These are phyloP conservation scores for Solanum neorickii DNA, from an alignment of 257 asterid genomes.

Conservation along the genomic window DNA sequence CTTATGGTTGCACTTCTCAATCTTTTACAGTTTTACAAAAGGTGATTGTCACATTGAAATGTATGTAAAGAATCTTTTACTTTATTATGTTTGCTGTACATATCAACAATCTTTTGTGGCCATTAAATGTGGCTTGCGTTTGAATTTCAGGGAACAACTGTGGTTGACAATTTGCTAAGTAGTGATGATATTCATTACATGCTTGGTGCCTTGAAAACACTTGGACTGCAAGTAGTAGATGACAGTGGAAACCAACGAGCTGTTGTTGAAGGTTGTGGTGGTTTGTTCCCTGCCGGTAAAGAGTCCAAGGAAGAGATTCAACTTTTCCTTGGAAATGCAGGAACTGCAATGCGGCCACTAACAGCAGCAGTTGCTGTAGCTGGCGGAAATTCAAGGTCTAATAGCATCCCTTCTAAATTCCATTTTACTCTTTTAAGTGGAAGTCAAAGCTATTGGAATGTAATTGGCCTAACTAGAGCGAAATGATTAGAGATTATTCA, in stretches of 20 bases:
- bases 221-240: slow-evolving; percentile 74
- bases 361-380: slow-evolving; percentile 95
- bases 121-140: not conserved
- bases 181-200: slow-evolving; percentile 91
- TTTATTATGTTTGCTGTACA: not conserved
- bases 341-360: slow-evolving; percentile 97
- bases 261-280: slow-evolving; percentile 75
- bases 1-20: not conserved
- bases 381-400: slow-evolving; percentile 80
- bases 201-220: slow-evolving; percentile 88
- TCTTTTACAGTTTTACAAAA: not conserved
- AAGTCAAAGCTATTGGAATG: not conserved
- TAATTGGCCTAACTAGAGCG: not conserved
- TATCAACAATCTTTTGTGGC: not conserved
- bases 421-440: not conserved
- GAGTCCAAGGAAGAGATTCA: slow-evolving; percentile 69
- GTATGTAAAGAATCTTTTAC: not conserved
- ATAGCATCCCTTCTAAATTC: not conserved
- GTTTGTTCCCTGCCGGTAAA: slow-evolving; percentile 68
- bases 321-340: slow-evolving; percentile 97
- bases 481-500: not conserved
- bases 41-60: not conserved
- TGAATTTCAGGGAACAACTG: slow-evolving; percentile 64
- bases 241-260: slow-evolving; percentile 61
- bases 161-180: slow-evolving; percentile 75